These are phyloP conservation scores for Xylaria arbuscula DNA, from an alignment of 2,329 filamentous ascomycete genomes.

Conservation along the genomic window DNA sequence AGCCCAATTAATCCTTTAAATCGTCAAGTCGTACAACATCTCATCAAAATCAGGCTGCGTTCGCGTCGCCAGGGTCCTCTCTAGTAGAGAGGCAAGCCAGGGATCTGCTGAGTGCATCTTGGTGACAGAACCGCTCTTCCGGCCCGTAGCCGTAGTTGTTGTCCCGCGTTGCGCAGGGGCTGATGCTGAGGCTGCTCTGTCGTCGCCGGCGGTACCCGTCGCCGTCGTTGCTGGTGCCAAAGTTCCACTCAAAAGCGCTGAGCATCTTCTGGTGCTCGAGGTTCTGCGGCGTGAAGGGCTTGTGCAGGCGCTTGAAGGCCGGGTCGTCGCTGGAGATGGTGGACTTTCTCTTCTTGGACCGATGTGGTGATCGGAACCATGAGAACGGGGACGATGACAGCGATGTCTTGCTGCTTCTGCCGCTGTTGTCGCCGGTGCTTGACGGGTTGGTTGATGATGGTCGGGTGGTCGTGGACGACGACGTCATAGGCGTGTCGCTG, in stretches of 20 bases:
- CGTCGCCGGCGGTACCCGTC: constrained; percentile 18
- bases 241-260: constrained; percentile 48
- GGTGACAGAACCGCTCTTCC: constrained; percentile 17
- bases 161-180: constrained; percentile 46
- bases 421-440: constrained; percentile 10
- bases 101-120: constrained; percentile 31
- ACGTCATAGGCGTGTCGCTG: constrained; percentile 18
- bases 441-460: constrained; percentile 19
- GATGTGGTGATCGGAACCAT: constrained; percentile 32
- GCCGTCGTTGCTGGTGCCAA: constrained; percentile 33
- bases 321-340: constrained; percentile 37
- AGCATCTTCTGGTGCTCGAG: constrained; percentile 51
- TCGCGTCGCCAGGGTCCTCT: constrained; percentile 35
- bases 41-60: background rate
- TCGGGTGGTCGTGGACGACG: constrained; percentile 19
- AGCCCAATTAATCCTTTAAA: constrained; percentile 20
- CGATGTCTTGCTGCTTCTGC: constrained; percentile 20
- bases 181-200: constrained; percentile 44
- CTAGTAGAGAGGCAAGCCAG: constrained; percentile 33
- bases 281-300: constrained; percentile 50
- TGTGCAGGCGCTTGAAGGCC: constrained; percentile 44
- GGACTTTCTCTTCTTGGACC: constrained; percentile 34
- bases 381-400: constrained; percentile 26
- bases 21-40: constrained; percentile 30
- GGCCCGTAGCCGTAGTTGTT: constrained; percentile 31